Evolutionary conservation across 2,329 filamentous ascomycete species (phyloP), one percentile per base, ranked within the genome.

Genomic region (Exophiala xenobiotica): DNA sequence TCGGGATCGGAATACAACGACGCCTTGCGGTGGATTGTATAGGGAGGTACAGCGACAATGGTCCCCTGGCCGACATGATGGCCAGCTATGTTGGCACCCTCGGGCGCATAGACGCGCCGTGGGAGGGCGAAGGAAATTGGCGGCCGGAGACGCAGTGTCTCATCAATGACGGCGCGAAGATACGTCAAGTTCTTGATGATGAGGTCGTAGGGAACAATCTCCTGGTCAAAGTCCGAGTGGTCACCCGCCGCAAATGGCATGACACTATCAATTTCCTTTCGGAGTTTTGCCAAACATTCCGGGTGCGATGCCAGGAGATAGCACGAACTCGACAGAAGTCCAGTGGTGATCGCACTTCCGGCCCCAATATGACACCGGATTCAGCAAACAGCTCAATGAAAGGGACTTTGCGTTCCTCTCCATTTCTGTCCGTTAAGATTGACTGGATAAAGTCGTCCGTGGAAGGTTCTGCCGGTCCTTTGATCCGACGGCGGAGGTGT

Each of bases 121-220:
- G 23, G 18, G 9, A 48, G 33, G 4, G 31, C 33, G 18, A 14
- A 39, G 9, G 45, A 40, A 8, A 48, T 24, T 11, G 45, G 45
- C 19, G 45, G 45, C n/a, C 31, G 38, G 14, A 48, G 33, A 9
- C 45, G 33, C 12, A 48, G 33, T 22, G 33, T 29, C 62, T 64
- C 45, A 18, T 48, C 33, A 9, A 48, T 35, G 26, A 19, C 23
- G 14, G 45, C 40, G 7, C 40, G 40, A 24, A 43, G 40, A 43
- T 43, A 43, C 12, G 40, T 5, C 18, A 43, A 24, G 40, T 23
- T 24, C 40, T 24, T 11, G n/a, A 43, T 18, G n/a, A 43, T 18
- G 12, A 24, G 4, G 14, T 20, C 40, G 35, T 38, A 18, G n/a
- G 35, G 35, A 16, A 38, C 6, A 18, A 38, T 38, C 18, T 19